Evolutionary conservation across 129 eudicot genomes (phyloP).

Genomic region (Helichrysum umbraculigerum): DNA sequence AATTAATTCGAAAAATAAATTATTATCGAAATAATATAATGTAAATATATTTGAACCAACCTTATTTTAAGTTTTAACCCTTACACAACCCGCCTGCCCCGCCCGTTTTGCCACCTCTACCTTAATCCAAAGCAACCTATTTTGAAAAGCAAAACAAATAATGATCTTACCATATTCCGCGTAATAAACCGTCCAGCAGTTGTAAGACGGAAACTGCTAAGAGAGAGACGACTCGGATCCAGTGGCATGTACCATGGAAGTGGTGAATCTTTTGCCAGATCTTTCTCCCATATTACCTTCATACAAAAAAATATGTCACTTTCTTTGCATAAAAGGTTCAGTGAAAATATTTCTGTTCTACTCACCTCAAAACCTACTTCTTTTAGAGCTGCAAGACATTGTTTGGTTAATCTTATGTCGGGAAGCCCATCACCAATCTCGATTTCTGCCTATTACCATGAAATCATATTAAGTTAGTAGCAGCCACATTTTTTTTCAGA

Average conservation of each 20-base stretch:
- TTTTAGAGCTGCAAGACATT: constrained; percentile 83
- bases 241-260: constrained; percentile 81
- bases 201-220: constrained; percentile 78
- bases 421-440: constrained; percentile 98
- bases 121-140: neutral
- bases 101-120: too few relatives aligned
- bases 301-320: constrained; percentile 1
- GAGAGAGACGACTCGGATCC: constrained; percentile 70
- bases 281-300: constrained; percentile 74
- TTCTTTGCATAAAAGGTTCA: neutral
- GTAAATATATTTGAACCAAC: too few relatives aligned
- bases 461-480: constrained; percentile 3
- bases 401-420: constrained; percentile 66
- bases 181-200: constrained; percentile 84
- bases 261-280: constrained; percentile 69
- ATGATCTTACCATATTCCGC: constrained; percentile 66
- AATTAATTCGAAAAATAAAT: too few relatives aligned
- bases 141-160: constrained; percentile 9
- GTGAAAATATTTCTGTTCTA: constrained; percentile 5
- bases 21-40: too few relatives aligned
- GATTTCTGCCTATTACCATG: constrained; percentile 65
- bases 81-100: too few relatives aligned
- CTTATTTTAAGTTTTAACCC: too few relatives aligned
- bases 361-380: constrained; percentile 92
- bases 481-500: neutral